Evolutionary conservation across 805 yeast species (phyloP), one percentile per base, ranked within the genome.

Genomic region (Nematodospora valgi): DNA sequence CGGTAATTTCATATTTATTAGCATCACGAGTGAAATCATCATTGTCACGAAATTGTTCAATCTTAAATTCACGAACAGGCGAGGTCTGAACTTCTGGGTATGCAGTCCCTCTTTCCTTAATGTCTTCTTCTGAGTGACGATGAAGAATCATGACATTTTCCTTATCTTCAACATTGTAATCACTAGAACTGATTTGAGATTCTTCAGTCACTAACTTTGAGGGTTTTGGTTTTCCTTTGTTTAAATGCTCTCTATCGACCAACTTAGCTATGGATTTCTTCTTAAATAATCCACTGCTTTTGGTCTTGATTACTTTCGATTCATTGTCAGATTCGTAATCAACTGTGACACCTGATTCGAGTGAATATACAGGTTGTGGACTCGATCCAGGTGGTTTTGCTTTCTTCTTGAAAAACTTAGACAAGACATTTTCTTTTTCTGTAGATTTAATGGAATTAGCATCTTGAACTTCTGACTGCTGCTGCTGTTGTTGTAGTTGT

Each of bases 351-450:
- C 53, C 56, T 3, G 35, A 27, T 6, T 32, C 34, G 6, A 24
- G 7, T 8, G 29, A 23, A 27, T 23, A 23, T 15, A 28, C n/a
- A 2, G 44, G 19, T 7, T 26, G 24, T 5, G 37, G 17, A 12
- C 27, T 23, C 7, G 37, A 23, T 15, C 30, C 23, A 13, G 34
- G 22, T 12, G n/a, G 30, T 17, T 18, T 24, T 17, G 18, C 23
- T 13, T 34, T 35, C 34, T 41, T 41, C 48, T 62, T 66, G 51
- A 68, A 68, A 11, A 68, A 52, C 44, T 67, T 66, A 16, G 61
- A 45, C 20, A 68, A 64, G 29, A 66, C 61, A 39, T 63, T 68
- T 34, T 64, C 71, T 41, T 64, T 64, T 1, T 60, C 63, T 8
- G 43, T 37, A 4, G 29, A 30, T 20, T 32, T 29, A 19, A 35